A percentile compares a stretch with the other conserved stretches of the same genome.
Conservation (phyloP, 106 monocot genomes). For the Phalaenopsis aphrodite region DNA sequence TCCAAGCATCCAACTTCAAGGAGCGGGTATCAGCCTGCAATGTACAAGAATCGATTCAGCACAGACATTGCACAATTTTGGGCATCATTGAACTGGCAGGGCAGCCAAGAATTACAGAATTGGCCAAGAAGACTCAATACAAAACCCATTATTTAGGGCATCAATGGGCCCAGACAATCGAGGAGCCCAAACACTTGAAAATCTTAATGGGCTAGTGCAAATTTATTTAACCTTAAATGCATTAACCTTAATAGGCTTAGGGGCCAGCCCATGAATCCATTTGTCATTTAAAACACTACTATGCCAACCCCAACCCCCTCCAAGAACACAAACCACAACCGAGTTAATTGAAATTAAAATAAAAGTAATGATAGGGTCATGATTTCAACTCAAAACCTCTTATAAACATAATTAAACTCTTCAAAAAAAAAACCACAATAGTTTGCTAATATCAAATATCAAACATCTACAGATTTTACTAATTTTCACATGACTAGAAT, state of each 20-base stretch:
- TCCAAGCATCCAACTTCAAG: conserved; percentile 89
- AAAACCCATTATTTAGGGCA: background rate
- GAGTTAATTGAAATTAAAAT: background rate
- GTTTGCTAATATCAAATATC: background rate
- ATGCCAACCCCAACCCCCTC: background rate
- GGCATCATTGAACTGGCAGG: background rate
- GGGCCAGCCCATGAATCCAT: background rate
- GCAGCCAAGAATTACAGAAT: background rate
- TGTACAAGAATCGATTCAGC: conserved; percentile 2
- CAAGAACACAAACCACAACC: background rate
- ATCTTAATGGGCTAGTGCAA: background rate
- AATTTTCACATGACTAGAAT: background rate
- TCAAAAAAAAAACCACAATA: background rate
- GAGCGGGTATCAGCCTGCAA: conserved; percentile 63
- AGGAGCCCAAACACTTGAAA: background rate
- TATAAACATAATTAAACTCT: background rate
- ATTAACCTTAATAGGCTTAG: background rate
- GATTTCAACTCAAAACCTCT: background rate
- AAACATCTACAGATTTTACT: background rate
- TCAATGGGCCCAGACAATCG: background rate
- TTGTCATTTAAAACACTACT: background rate
- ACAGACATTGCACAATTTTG: background rate
- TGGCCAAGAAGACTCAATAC: background rate
- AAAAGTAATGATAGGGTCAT: background rate
- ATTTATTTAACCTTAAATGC: background rate